These are phyloP conservation scores for Mortierella sp. DNA, from an alignment of 371 early-diverging fungal species.

Conservation along the genomic window DNA sequence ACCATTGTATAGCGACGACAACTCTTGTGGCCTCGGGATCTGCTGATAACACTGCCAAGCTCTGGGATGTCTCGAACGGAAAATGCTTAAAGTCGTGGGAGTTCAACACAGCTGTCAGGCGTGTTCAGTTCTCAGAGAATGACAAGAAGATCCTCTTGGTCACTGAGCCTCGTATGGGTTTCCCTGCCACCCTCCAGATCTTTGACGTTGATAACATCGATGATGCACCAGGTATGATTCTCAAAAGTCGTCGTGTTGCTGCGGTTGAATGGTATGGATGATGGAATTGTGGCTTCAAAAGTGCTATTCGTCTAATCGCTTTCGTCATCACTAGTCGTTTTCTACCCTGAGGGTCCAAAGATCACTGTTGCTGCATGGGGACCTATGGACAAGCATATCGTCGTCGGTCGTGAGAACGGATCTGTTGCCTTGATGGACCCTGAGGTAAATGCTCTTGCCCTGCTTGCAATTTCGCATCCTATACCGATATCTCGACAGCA, in stretches of 20 bases:
- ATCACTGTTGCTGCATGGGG: slow-evolving; percentile 96
- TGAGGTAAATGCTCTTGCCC: slow-evolving; percentile 55
- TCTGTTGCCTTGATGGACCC: slow-evolving; percentile 89
- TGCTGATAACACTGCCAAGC: slow-evolving; percentile 93
- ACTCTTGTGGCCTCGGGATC: slow-evolving; percentile 92
- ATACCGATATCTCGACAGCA: too few species aligned
- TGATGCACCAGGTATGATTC: slow-evolving; percentile 49
- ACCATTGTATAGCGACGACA: slow-evolving; percentile 58
- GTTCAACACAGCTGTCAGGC: slow-evolving; percentile 92
- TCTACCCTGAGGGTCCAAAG: slow-evolving; percentile 77
- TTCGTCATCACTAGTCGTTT: slow-evolving; percentile 79
- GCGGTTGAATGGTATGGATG: too few species aligned
- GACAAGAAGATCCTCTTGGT: slow-evolving; percentile 88
- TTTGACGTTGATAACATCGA: slow-evolving; percentile 72
- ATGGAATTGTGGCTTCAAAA: too few species aligned
- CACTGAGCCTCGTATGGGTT: slow-evolving; percentile 97
- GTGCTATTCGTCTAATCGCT: slow-evolving; percentile 69
- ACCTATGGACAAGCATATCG: slow-evolving; percentile 88
- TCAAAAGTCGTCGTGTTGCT: too few species aligned
- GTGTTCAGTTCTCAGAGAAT: slow-evolving; percentile 92
- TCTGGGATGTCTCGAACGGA: slow-evolving; percentile 98
- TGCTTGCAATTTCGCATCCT: too few species aligned
- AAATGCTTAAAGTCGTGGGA: slow-evolving; percentile 89
- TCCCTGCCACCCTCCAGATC: slow-evolving; percentile 84
- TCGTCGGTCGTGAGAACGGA: slow-evolving; percentile 95